A percentile compares a stretch with the other conserved stretches of the same genome.
Evolutionary conservation across 139 green algal genomes (phyloP).

Genomic region (Volvox africanus): DNA sequence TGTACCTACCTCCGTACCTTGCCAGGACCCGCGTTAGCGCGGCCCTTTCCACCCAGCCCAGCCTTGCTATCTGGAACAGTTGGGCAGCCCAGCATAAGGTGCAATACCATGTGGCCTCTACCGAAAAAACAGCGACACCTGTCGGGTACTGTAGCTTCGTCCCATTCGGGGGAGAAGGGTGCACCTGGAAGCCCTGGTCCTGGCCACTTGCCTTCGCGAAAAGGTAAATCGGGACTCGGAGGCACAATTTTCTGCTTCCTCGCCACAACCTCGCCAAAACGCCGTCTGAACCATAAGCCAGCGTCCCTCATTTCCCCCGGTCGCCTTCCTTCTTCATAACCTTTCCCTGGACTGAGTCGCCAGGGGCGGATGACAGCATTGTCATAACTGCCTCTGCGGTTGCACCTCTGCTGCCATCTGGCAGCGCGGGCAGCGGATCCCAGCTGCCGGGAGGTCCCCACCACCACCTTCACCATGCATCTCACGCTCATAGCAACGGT

Average conservation of each 20-base stretch:
- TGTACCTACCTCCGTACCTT: neutral
- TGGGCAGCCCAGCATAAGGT: neutral
- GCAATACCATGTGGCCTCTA: constrained; percentile 13
- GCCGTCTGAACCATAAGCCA: no score
- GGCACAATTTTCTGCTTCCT: no score
- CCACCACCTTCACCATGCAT: neutral
- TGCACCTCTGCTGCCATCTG: neutral
- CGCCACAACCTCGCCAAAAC: no score
- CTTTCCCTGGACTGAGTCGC: no score
- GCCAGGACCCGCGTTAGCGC: neutral
- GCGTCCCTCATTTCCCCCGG: no score
- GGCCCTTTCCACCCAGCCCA: neutral
- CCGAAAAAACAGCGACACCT: constrained; percentile 13
- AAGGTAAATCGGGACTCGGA: neutral
- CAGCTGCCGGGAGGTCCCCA: neutral
- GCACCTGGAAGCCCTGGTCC: neutral
- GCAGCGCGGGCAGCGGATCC: neutral
- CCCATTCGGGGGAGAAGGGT: neutral
- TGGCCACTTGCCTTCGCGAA: neutral
- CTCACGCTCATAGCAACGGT: constrained; percentile 2
- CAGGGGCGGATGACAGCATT: constrained; percentile 23
- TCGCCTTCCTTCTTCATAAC: no score
- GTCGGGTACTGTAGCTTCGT: neutral
- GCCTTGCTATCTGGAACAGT: no score
- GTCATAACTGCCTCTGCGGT: constrained; percentile 34